Base-by-base conservation (phyloP, 208 protist genomes). In the Leishmania tropica region DNA sequence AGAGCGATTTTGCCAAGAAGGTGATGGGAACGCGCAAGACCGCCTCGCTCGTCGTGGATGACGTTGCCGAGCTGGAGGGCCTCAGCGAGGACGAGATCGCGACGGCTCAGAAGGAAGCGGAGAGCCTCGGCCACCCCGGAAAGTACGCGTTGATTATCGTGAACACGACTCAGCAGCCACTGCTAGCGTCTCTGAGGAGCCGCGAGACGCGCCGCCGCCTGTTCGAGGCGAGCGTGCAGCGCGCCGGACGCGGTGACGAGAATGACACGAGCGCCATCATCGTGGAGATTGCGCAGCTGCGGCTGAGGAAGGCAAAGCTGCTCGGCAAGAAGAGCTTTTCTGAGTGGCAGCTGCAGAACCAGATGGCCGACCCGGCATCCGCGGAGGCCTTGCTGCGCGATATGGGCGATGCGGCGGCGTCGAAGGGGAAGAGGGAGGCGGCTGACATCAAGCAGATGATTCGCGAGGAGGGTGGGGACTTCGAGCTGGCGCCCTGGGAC, bases 81-180 rank as follows among this genome's bases (percentile, higher is more conserved):
- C 80, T 93, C 45, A 78, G 48, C 54, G 83, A 84, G 56, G 85
- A 89, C 37, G 83, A 88, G 53, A 77, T 91, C 40, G 62, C 64
- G 37, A 76, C 48, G 11, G 85, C 87, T 3, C 81, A 79, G 74
- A 87, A 84, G 60, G 77, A 89, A 31, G 85, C 84, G 31, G 87
- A 86, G 80, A 77, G 71, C 21, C 75, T 86, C 10, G 79, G 87
- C 62, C 79, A 84, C 78, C 37, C 78, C 51, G 88, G 89, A 47
- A 91, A 85, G 70, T 91, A 90, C 76, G 85, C 91, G 21, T 71
- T 93, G 54, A 68, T 75, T 24, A 83, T 92, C 48, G 79, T 88
- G 60, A 92, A 92, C 84, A 92, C 90, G 17, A 88, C 85, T 58
- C 90, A 92, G 83, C 88, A 93, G 83, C 87, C 90, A 58, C 65